phyloP scores from a whole-genome alignment of 352 stramenopile species.

The Globisporangium cederbergense region DNA sequence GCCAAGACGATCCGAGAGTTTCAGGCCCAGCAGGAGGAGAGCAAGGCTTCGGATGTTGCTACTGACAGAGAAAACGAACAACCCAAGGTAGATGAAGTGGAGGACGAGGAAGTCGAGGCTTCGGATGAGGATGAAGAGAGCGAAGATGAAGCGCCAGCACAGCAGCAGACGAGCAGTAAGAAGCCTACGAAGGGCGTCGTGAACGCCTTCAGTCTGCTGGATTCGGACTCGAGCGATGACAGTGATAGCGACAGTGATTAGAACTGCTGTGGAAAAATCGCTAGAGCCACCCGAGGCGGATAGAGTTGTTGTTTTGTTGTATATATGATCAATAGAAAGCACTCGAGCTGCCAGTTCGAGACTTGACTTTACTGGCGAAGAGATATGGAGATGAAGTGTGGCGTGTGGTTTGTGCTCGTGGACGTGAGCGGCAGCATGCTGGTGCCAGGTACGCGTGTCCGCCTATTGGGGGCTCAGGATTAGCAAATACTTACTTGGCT shows the following conservation, averaged over 20 bases:
- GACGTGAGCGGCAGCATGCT: too few relatives aligned
- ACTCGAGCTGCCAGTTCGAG: too few relatives aligned
- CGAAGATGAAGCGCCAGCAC: constrained; percentile 7
- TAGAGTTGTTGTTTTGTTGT: background rate
- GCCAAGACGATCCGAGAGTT: constrained; percentile 34
- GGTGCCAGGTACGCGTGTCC: too few relatives aligned
- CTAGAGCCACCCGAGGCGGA: background rate
- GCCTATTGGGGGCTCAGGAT: too few relatives aligned
- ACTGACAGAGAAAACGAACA: constrained; percentile 21
- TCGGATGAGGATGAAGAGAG: background rate
- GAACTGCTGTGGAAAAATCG: background rate
- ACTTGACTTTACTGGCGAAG: too few relatives aligned
- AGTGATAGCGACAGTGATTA: constrained; percentile 29
- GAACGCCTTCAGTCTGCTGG: constrained; percentile 78
- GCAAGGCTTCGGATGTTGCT: constrained; percentile 19
- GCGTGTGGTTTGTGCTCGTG: too few relatives aligned
- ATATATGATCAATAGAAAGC: too few relatives aligned
- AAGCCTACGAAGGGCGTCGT: constrained; percentile 38
- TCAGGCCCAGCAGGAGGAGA: constrained; percentile 21
- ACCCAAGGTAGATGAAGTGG: constrained; percentile 7
- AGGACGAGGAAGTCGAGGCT: background rate
- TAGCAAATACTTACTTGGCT: too few relatives aligned
- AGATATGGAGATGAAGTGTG: too few relatives aligned
- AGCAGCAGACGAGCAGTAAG: background rate
- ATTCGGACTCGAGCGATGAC: constrained; percentile 86